phyloP scores from a whole-genome alignment of 2,329 filamentous ascomycete genomes.

The Nannizzia gypsea region DNA sequence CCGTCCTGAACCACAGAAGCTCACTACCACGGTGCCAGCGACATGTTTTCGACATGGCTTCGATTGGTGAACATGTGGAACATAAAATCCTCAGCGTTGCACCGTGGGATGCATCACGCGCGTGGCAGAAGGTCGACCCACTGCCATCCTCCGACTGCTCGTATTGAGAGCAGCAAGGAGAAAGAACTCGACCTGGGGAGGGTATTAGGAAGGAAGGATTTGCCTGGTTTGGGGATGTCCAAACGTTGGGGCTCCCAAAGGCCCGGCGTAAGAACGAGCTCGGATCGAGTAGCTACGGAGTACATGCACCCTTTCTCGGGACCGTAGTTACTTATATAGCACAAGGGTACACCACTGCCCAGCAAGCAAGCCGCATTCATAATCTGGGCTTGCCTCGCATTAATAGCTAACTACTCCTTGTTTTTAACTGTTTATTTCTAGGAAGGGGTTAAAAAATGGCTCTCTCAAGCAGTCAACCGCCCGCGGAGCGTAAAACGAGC shows the following conservation, averaged over 20 bases:
- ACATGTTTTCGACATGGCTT: neutral
- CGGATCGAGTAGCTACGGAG: too few relatives aligned
- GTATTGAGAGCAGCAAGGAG: neutral
- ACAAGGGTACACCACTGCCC: too few relatives aligned
- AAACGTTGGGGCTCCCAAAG: neutral
- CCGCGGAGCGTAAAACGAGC: too few relatives aligned
- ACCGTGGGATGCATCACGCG: neutral
- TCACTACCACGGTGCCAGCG: neutral
- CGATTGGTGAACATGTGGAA: neutral
- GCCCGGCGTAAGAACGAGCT: neutral
- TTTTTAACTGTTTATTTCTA: too few relatives aligned
- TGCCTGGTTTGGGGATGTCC: neutral
- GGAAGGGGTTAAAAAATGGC: too few relatives aligned
- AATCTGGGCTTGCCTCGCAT: too few relatives aligned
- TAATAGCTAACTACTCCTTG: too few relatives aligned
- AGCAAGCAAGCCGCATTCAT: too few relatives aligned
- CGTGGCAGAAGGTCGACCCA: neutral
- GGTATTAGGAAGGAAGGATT: neutral
- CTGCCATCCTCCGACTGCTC: neutral
- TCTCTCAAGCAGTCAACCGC: too few relatives aligned
- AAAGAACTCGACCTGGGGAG: neutral
- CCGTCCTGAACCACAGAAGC: neutral
- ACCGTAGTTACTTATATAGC: too few relatives aligned
- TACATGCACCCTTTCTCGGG: too few relatives aligned
- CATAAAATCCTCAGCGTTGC: neutral